These are phyloP conservation scores for Rugonectria rugulosa DNA, from an alignment of 2,329 filamentous ascomycete species.

Conservation along the genomic window DNA sequence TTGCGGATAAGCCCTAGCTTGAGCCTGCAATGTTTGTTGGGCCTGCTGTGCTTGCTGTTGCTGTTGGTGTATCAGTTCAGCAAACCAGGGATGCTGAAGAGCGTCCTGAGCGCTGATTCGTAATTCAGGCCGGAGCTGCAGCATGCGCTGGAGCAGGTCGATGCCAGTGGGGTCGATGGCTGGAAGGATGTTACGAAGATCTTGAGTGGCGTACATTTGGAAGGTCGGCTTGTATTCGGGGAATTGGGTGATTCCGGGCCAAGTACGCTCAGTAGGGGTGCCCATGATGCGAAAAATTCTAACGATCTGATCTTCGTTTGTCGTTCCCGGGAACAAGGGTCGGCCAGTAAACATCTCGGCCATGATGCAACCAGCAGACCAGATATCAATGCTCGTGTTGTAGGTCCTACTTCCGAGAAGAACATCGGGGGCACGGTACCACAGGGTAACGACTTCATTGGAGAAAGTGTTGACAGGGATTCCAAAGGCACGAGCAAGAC, in stretches of 20 bases:
- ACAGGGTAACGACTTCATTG: conserved; percentile 96
- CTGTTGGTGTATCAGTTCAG: conserved; percentile 69
- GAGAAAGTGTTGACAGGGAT: conserved; percentile 98
- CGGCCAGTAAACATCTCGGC: conserved; percentile 98
- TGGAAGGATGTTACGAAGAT: conserved; percentile 84
- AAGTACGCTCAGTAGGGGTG: conserved; percentile 92
- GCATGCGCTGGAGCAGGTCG: conserved; percentile 87
- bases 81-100: conserved; percentile 92
- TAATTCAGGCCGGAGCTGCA: conserved; percentile 91
- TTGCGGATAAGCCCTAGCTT: conserved; percentile 50
- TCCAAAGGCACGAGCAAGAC: conserved; percentile 90
- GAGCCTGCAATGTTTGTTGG: conserved; percentile 51
- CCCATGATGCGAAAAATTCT: conserved; percentile 99
- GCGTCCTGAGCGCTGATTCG: conserved; percentile 88
- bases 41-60: conserved; percentile 48
- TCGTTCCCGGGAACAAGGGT: conserved; percentile 94
- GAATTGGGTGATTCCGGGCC: conserved; percentile 93
- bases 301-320: conserved; percentile 96
- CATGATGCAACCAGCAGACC: conserved; percentile 99
- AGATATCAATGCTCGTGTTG: conserved; percentile 99
- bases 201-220: conserved; percentile 92
- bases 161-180: conserved; percentile 89
- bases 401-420: conserved; percentile 93
- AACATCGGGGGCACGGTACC: conserved; percentile 97
- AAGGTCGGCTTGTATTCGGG: conserved; percentile 98